Conservation (phyloP, 2,329 filamentous ascomycete genomes). For the Aotearoamyces nothofagi region DNA sequence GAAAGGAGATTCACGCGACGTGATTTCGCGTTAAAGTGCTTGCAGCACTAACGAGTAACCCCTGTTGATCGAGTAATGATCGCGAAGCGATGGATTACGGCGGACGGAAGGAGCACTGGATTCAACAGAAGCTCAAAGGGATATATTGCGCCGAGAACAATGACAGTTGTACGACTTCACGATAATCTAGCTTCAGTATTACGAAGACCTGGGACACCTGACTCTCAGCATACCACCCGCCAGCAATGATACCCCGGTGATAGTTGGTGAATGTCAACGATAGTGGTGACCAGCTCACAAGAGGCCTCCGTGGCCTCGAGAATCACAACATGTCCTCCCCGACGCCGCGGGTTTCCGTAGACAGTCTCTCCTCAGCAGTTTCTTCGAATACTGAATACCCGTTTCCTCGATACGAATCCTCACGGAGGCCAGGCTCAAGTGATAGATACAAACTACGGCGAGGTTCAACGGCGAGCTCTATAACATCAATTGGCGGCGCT, state of each 20-base stretch:
- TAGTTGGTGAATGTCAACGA: constrained; percentile 11
- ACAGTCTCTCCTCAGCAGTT: constrained; percentile 29
- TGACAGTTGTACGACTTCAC: constrained; percentile 1
- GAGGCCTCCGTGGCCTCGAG: constrained; percentile 11
- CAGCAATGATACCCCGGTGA: constrained; percentile 20
- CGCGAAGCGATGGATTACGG: too few species aligned
- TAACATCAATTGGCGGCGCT: constrained; percentile 73
- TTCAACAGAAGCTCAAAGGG: too few species aligned
- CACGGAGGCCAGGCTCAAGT: constrained; percentile 17
- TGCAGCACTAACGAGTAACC: constrained; percentile 1
- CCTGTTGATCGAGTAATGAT: neutral
- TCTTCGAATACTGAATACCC: constrained; percentile 30
- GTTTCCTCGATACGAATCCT: constrained; percentile 40
- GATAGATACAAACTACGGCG: constrained; percentile 39
- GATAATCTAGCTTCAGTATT: neutral
- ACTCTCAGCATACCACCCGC: constrained; percentile 2
- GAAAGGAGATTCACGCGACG: constrained; percentile 2
- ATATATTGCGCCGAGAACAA: too few species aligned
- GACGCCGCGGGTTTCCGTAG: constrained; percentile 27
- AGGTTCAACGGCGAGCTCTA: constrained; percentile 75
- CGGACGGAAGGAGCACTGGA: too few species aligned
- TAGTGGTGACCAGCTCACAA: constrained; percentile 6
- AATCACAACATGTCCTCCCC: constrained; percentile 23
- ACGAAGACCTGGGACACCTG: neutral
- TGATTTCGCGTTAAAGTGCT: constrained; percentile 1